Conservation (phyloP, 2,329 filamentous ascomycete genomes). For the Hymenoscyphus scutula region DNA sequence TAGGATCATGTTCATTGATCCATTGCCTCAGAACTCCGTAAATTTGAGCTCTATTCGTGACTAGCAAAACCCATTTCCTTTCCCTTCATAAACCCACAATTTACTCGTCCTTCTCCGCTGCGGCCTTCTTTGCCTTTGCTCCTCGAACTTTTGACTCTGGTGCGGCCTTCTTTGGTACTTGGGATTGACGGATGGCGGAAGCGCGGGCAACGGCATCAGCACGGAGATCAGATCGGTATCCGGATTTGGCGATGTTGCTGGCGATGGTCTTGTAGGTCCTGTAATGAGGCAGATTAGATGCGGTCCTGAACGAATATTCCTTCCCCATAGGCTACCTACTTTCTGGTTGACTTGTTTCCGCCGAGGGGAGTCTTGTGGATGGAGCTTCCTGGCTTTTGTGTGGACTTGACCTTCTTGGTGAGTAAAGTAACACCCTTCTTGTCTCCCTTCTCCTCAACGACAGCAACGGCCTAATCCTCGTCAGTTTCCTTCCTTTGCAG, state of each 20-base stretch:
- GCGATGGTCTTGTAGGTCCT: conserved; percentile 90
- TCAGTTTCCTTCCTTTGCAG: conserved; percentile 21
- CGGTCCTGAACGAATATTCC: background rate
- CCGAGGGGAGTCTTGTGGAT: conserved; percentile 66
- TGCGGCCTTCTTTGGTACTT: conserved; percentile 74
- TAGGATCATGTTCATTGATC: conserved; percentile 16
- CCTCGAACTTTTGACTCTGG: conserved; percentile 75
- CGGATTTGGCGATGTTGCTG: conserved; percentile 75
- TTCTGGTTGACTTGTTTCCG: conserved; percentile 72
- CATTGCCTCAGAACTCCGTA: conserved; percentile 26
- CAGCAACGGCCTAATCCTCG: conserved; percentile 65
- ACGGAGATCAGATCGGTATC: conserved; percentile 81
- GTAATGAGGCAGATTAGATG: conserved; percentile 22
- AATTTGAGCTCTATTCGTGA: conserved; percentile 28
- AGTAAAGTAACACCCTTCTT: conserved; percentile 77
- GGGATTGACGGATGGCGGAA: conserved; percentile 77
- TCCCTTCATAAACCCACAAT: conserved; percentile 11
- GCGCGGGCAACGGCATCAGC: conserved; percentile 79
- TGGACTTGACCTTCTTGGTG: conserved; percentile 76
- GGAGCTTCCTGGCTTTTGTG: conserved; percentile 70
- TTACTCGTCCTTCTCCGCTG: conserved; percentile 47
- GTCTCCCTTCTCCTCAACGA: conserved; percentile 60
- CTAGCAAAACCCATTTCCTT: conserved; percentile 26
- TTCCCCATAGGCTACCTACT: conserved; percentile 56
- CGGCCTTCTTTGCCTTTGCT: conserved; percentile 73